Conservation (phyloP, 345 rosid species). For the Barbarea vulgaris region DNA sequence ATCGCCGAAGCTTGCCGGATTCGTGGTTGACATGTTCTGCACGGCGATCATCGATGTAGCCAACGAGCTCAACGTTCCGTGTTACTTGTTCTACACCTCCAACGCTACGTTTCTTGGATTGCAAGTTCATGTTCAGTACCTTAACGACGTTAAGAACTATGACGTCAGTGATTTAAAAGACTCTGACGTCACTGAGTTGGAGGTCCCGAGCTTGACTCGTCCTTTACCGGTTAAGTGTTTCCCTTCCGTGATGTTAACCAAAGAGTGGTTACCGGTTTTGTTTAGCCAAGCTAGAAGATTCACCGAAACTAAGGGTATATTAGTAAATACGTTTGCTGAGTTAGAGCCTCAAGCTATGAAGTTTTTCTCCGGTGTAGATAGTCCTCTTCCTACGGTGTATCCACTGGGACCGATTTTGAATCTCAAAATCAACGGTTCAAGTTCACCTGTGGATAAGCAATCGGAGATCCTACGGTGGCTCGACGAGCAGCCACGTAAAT, state of each 20-base stretch:
- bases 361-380: conserved; percentile 17
- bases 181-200: conserved; percentile 41
- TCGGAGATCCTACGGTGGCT: conserved; percentile 55
- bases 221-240: conserved; percentile 47
- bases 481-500: conserved; percentile 47
- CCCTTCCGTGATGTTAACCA: conserved; percentile 19
- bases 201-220: conserved; percentile 39
- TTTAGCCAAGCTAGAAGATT: conserved; percentile 7
- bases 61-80: conserved; percentile 47
- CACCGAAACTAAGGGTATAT: conserved; percentile 44
- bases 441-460: background rate
- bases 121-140: conserved; percentile 26
- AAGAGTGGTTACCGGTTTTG: background rate
- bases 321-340: conserved; percentile 53
- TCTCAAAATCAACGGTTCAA: conserved; percentile 22
- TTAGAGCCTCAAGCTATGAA: conserved; percentile 47
- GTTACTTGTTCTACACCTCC: conserved; percentile 52
- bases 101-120: conserved; percentile 47
- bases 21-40: conserved; percentile 63
- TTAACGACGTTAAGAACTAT: conserved; percentile 30
- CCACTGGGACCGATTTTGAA: conserved; percentile 58
- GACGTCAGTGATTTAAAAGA: conserved; percentile 39
- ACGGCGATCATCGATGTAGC: conserved; percentile 55
- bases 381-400: conserved; percentile 43
- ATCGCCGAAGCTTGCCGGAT: conserved; percentile 48